phyloP scores from a whole-genome alignment of 306 rosid species.

The Pyrus pyrifolia region DNA sequence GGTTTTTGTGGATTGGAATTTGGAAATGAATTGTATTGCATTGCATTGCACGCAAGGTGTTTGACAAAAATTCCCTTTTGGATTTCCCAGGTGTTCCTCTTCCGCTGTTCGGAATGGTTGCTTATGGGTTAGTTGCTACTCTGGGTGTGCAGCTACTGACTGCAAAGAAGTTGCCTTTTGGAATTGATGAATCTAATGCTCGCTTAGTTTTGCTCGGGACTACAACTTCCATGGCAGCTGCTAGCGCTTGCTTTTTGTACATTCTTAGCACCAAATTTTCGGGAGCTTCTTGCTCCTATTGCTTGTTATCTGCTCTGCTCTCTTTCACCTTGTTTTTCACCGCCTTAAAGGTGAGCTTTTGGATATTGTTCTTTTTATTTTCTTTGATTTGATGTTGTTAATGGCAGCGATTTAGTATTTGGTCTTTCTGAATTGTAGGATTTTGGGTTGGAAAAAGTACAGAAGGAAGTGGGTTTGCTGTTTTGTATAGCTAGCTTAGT shows the following conservation, averaged over 20 bases:
- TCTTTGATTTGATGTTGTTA: neutral
- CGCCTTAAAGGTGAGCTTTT: slow-evolving; percentile 38
- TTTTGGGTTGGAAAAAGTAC: slow-evolving; percentile 48
- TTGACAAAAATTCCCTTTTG: slow-evolving; percentile 7
- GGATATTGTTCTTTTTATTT: neutral
- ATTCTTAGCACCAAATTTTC: slow-evolving; percentile 56
- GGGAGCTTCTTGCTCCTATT: slow-evolving; percentile 63
- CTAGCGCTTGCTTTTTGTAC: slow-evolving; percentile 77
- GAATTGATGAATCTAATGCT: slow-evolving; percentile 44
- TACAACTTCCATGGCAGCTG: slow-evolving; percentile 80
- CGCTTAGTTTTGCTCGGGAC: slow-evolving; percentile 47
- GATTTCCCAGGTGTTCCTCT: slow-evolving; percentile 70
- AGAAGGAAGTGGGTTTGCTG: slow-evolving; percentile 50
- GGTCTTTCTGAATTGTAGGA: slow-evolving; percentile 39
- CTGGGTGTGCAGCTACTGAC: slow-evolving; percentile 47
- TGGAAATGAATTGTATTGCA: no score
- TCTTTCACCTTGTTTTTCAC: slow-evolving; percentile 64
- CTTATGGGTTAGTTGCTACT: slow-evolving; percentile 57
- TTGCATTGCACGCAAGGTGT: neutral
- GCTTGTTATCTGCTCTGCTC: slow-evolving; percentile 63
- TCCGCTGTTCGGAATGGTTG: slow-evolving; percentile 70
- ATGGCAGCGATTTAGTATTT: neutral
- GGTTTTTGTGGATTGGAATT: neutral
- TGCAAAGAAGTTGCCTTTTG: slow-evolving; percentile 47
- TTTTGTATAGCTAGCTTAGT: slow-evolving; percentile 59